A percentile compares a stretch with the other conserved stretches of the same genome.
Evolutionary conservation across 2,329 filamentous ascomycete genomes (phyloP).

Genomic region (Thelonectria rubi): DNA sequence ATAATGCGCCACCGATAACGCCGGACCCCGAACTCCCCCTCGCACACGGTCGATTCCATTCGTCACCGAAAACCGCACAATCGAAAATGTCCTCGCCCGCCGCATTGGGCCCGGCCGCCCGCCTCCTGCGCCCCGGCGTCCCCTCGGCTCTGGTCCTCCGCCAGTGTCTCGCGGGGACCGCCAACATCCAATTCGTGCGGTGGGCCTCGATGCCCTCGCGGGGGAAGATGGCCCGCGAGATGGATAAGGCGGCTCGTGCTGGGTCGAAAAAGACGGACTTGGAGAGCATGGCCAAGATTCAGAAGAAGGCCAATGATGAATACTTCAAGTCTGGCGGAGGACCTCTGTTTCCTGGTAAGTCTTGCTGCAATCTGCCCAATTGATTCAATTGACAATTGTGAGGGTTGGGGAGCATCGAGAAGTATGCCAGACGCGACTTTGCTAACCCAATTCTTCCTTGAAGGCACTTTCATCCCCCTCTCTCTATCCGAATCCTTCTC

Average conservation of each 20-base stretch:
- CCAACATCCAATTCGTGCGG: constrained; percentile 38
- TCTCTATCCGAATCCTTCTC: constrained; percentile 49
- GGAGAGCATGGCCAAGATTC: constrained; percentile 45
- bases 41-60: constrained; percentile 8
- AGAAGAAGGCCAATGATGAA: constrained; percentile 45
- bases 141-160: constrained; percentile 25
- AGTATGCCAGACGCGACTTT: not conserved
- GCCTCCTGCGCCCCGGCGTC: constrained; percentile 35
- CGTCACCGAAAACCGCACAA: not conserved
- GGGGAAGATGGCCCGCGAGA: constrained; percentile 42
- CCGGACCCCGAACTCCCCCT: constrained; percentile 24
- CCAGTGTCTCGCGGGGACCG: constrained; percentile 32
- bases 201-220: constrained; percentile 41
- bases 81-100: constrained; percentile 32
- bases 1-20: constrained; percentile 42
- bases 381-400: constrained; percentile 4
- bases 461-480: constrained; percentile 60
- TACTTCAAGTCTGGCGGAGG: constrained; percentile 47
- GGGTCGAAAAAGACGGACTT: constrained; percentile 38
- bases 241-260: constrained; percentile 39
- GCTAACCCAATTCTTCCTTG: not conserved
- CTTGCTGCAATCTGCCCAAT: not conserved
- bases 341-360: constrained; percentile 49
- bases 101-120: constrained; percentile 30
- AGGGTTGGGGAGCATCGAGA: not conserved